Percentiles rank a stretch among this genome's conserved stretches.
Conservation (phyloP, 2,329 filamentous ascomycete genomes). For the Zarea fungicola region DNA sequence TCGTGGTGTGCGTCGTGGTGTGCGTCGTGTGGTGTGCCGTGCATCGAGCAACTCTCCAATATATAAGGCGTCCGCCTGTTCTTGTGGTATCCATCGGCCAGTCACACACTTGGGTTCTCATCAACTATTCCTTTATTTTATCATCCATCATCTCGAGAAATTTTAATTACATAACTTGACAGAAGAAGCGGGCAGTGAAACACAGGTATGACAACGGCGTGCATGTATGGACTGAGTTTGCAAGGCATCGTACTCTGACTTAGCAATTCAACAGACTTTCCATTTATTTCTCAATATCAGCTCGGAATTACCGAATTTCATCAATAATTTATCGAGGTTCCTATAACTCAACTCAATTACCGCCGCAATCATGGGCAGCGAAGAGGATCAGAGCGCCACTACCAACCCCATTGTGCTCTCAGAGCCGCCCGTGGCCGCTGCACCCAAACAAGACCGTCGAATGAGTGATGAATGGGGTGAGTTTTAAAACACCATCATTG, state of each 20-base stretch:
- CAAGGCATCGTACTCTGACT: no score
- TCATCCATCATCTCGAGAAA: background rate
- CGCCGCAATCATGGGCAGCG: slow-evolving; percentile 18
- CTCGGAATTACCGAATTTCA: background rate
- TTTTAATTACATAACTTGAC: background rate
- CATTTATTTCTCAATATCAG: background rate
- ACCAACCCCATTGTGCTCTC: slow-evolving; percentile 22
- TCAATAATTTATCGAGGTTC: background rate
- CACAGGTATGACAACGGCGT: no score
- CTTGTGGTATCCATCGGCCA: background rate
- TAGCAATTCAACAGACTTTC: no score
- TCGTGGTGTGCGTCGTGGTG: background rate
- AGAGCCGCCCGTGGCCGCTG: slow-evolving; percentile 24
- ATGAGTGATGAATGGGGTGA: slow-evolving; percentile 46
- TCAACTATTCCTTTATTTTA: background rate
- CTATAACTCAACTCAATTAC: background rate
- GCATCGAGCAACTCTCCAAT: background rate
- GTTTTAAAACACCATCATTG: no score
- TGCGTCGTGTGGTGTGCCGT: background rate
- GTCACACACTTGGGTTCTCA: background rate
- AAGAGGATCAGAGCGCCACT: slow-evolving; percentile 16
- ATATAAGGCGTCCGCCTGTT: slow-evolving; percentile 8
- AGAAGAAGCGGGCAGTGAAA: no score
- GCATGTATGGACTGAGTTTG: no score
- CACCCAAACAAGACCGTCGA: slow-evolving; percentile 27